phyloP scores from a whole-genome alignment of 371 early-diverging fungal species.

The Cokeromyces recurvatus region DNA sequence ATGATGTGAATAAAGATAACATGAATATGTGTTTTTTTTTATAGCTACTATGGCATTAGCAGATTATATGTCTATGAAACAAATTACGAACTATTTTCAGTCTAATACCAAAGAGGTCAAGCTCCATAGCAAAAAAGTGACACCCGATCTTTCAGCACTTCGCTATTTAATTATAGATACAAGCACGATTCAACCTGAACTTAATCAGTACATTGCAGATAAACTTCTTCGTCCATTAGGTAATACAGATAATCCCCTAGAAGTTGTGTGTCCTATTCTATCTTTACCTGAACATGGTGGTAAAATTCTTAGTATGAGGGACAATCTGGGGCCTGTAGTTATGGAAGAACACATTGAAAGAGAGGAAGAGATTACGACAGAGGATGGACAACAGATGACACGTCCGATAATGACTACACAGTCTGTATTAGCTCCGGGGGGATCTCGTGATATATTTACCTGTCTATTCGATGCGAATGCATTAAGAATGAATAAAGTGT shows the following conservation, averaged over 20 bases:
- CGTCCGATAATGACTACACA: constrained; percentile 1
- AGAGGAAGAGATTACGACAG: not conserved
- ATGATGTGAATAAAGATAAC: no score
- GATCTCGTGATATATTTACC: constrained; percentile 39
- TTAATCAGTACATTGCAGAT: constrained; percentile 54
- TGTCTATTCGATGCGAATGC: constrained; percentile 49
- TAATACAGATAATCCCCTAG: constrained; percentile 31
- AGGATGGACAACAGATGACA: constrained; percentile 5
- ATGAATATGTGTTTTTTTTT: not conserved
- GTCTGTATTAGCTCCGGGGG: constrained; percentile 27
- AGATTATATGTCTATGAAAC: constrained; percentile 62
- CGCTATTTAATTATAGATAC: constrained; percentile 63
- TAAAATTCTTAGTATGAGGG: constrained; percentile 56
- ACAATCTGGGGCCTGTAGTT: constrained; percentile 28
- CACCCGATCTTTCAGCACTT: constrained; percentile 56
- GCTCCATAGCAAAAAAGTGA: constrained; percentile 45
- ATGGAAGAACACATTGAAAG: constrained; percentile 8
- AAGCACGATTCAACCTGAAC: constrained; percentile 44
- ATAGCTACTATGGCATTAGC: constrained; percentile 60
- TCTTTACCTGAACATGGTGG: constrained; percentile 72
- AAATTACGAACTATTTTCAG: constrained; percentile 39
- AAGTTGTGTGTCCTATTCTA: constrained; percentile 59
- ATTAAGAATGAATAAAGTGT: constrained; percentile 32
- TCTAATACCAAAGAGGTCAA: constrained; percentile 37
- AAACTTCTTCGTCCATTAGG: constrained; percentile 60